phyloP scores from a whole-genome alignment of 2,329 filamentous ascomycete genomes.

The Colletotrichum incanum region DNA sequence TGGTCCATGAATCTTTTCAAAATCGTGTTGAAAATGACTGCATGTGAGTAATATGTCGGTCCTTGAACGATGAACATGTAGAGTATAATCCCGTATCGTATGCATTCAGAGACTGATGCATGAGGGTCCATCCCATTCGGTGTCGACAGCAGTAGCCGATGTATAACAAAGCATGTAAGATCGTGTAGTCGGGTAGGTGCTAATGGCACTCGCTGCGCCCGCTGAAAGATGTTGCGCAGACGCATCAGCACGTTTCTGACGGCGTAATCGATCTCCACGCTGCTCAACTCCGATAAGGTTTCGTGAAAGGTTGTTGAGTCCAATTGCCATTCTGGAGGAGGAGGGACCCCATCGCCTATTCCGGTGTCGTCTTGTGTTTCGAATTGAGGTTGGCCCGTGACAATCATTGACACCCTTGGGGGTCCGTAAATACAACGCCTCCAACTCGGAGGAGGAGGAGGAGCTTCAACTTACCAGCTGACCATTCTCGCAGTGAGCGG shows the following conservation, averaged over 20 bases:
- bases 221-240: slow-evolving; percentile 26
- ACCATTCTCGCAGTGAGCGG: slow-evolving; percentile 71
- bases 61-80: slow-evolving; percentile 71
- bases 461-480: slow-evolving; percentile 59
- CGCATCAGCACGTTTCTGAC: slow-evolving; percentile 1
- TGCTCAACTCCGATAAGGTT: slow-evolving; percentile 38
- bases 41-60: slow-evolving; percentile 70
- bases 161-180: slow-evolving; percentile 68
- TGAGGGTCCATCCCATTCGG: neutral
- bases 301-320: slow-evolving; percentile 42
- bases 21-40: slow-evolving; percentile 55
- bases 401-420: slow-evolving; percentile 70
- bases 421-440: neutral
- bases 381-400: slow-evolving; percentile 69
- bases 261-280: slow-evolving; percentile 52
- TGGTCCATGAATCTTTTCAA: slow-evolving; percentile 51
- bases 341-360: slow-evolving; percentile 63
- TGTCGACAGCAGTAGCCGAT: slow-evolving; percentile 59
- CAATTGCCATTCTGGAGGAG: slow-evolving; percentile 65
- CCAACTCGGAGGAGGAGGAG: neutral
- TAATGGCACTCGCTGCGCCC: slow-evolving; percentile 48
- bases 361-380: slow-evolving; percentile 65
- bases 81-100: slow-evolving; percentile 63
- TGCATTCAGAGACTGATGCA: slow-evolving; percentile 55
- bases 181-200: slow-evolving; percentile 66